These are phyloP conservation scores for Penicillium atrosanguineum DNA, from an alignment of 495 filamentous ascomycete species.

Conservation along the genomic window DNA sequence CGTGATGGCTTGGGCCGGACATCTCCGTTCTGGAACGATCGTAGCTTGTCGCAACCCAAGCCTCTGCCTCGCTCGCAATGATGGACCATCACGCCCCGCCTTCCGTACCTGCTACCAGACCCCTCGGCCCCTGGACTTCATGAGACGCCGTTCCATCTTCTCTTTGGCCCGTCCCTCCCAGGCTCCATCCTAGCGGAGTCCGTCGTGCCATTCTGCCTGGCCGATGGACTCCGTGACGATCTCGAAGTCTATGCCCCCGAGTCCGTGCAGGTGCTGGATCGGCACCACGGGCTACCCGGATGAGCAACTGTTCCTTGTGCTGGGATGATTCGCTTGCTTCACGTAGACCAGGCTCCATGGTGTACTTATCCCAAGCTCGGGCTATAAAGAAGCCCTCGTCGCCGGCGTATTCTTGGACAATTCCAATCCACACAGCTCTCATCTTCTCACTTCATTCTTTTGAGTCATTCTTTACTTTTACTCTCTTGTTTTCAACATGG, in stretches of 20 bases:
- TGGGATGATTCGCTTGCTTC: constrained; percentile 2
- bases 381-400: constrained; percentile 24
- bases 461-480: constrained; percentile 7
- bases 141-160: constrained; percentile 8
- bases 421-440: constrained; percentile 13
- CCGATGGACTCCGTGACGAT: constrained; percentile 28
- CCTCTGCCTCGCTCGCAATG: constrained; percentile 8
- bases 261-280: constrained; percentile 21
- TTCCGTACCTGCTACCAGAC: constrained; percentile 12
- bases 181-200: constrained; percentile 17
- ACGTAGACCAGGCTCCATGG: neutral
- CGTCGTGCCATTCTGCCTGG: constrained; percentile 17
- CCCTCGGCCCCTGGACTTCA: constrained; percentile 2
- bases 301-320: constrained; percentile 23
- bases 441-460: constrained; percentile 13
- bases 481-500: constrained; percentile 29
- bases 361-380: constrained; percentile 1
- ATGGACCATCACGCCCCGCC: constrained; percentile 9
- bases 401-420: constrained; percentile 11
- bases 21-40: constrained; percentile 16
- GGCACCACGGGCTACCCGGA: constrained; percentile 20
- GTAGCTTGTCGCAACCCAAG: constrained; percentile 24
- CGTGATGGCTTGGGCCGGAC: constrained; percentile 19
- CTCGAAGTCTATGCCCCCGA: constrained; percentile 11
- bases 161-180: constrained; percentile 2